Percentiles rank a stretch among this genome's conserved stretches.
Conservation (phyloP, 2,329 filamentous ascomycete species). For the Decorospora gaudefroyi region DNA sequence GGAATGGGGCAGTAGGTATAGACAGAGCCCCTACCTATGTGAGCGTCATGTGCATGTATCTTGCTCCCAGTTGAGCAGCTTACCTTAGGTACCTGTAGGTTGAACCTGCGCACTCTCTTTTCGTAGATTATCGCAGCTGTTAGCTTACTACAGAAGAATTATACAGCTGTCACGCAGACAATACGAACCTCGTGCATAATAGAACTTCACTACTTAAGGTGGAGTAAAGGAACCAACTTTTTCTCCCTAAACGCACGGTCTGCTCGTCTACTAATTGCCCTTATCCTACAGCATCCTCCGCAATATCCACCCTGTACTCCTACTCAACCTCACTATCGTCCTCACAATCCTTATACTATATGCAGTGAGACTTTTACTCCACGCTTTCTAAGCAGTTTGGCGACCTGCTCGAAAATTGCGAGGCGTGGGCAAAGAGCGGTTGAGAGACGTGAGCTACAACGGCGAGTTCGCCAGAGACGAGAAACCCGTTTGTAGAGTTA, state of each 20-base stretch:
- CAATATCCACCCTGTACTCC: background rate
- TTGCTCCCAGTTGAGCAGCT: too few relatives aligned
- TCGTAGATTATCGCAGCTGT: too few relatives aligned
- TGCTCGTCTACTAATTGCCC: background rate
- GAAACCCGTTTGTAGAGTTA: slow-evolving; percentile 33
- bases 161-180: too few relatives aligned
- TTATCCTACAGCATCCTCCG: background rate
- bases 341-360: background rate
- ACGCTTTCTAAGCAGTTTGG: background rate
- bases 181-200: background rate
- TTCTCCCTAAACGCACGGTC: background rate
- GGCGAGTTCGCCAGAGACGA: too few relatives aligned
- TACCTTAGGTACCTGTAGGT: too few relatives aligned
- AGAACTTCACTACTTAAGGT: background rate
- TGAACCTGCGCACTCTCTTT: too few relatives aligned
- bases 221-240: background rate
- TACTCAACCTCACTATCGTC: background rate
- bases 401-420: slow-evolving; percentile 28
- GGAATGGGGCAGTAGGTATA: too few relatives aligned
- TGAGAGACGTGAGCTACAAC: too few relatives aligned
- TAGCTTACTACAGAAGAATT: too few relatives aligned
- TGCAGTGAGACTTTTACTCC: background rate
- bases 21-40: too few relatives aligned
- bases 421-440: slow-evolving; percentile 29
- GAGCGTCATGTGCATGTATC: too few relatives aligned